Percentiles rank a stretch among this genome's conserved stretches.
Evolutionary conservation across 2,329 filamentous ascomycete genomes (phyloP).

Genomic region (Pleomassaria siparia): DNA sequence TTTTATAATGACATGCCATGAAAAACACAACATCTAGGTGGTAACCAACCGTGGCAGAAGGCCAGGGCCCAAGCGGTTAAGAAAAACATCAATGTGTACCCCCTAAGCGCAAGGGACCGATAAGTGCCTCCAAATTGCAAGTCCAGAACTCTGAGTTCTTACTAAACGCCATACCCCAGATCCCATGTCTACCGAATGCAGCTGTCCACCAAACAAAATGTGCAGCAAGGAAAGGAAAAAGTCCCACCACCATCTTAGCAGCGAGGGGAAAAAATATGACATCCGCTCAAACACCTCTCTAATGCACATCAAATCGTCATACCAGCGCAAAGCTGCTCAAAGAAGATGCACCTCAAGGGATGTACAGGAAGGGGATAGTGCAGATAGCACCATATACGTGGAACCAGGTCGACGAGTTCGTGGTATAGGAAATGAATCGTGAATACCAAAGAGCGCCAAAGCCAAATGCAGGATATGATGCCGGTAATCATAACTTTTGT

Average conservation of each 20-base stretch:
- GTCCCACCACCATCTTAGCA: background rate
- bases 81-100: background rate
- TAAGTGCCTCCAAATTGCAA: constrained; percentile 13
- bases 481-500: constrained; percentile 26
- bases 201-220: background rate
- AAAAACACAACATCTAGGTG: constrained; percentile 2
- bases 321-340: constrained; percentile 25
- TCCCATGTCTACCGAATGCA: constrained; percentile 18
- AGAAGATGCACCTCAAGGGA: constrained; percentile 30
- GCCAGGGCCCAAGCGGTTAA: background rate
- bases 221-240: constrained; percentile 13
- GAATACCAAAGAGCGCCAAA: constrained; percentile 26
- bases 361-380: constrained; percentile 28
- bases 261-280: constrained; percentile 15
- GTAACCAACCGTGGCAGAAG: background rate
- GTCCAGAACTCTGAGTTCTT: constrained; percentile 23
- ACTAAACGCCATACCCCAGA: constrained; percentile 22
- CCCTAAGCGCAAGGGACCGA: constrained; percentile 8
- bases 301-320: constrained; percentile 39
- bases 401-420: constrained; percentile 16
- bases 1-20: background rate
- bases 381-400: constrained; percentile 25
- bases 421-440: constrained; percentile 12
- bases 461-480: constrained; percentile 24
- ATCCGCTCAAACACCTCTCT: constrained; percentile 32